Evolutionary conservation across 1,284 basidiomycete species (phyloP), one percentile per base, ranked within the genome.

Genomic region (Cutaneotrichosporon sp.): DNA sequence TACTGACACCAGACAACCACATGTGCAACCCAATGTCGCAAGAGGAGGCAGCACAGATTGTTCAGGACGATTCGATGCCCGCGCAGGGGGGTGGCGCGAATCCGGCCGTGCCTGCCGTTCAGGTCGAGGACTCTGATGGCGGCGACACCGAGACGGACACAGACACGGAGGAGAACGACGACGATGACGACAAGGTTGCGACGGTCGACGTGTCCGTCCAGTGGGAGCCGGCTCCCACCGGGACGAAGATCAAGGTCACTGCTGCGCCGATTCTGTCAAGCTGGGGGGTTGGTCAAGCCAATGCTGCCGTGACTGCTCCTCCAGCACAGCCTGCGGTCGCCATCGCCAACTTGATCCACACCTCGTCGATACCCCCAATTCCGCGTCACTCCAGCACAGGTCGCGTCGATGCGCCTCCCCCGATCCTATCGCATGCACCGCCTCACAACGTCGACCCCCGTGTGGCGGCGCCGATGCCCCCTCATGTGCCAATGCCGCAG

Each of bases 1-100:
- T 21, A 30, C 46, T 60, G 33, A 52, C 40, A 18, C 3, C 13
- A 61, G 60, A 52, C 49, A 62, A 62, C 47, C 60, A 62, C 55
- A 58, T 62, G 34, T 62, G 60, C 47, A 36, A 60, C 8, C 40
- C 60, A 8, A 36, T 62, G 1, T 49, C 60, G 0, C 35, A 35
- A 2, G 53, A 54, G 12, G 42, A 62, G 34, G 58, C 60, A 4
- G 41, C 43, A 4, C 23, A 48, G 15, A 39, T 62, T 20, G 42
- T 54, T 12, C 60, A 62, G 45, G 60, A 62, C 22, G 60, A 62
- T 36, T 37, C 43, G 5, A 44, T 50, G 18, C 50, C 58, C 1
- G 41, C 20, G 26, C 40, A 20, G 33, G 3, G 20, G 39, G 14
- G 13, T 37, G 40, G 4, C 37, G n/a, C 13, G 34, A 38, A n/a